These are phyloP conservation scores for Fusarium chaquense DNA, from an alignment of 2,329 filamentous ascomycete genomes.

Conservation along the genomic window DNA sequence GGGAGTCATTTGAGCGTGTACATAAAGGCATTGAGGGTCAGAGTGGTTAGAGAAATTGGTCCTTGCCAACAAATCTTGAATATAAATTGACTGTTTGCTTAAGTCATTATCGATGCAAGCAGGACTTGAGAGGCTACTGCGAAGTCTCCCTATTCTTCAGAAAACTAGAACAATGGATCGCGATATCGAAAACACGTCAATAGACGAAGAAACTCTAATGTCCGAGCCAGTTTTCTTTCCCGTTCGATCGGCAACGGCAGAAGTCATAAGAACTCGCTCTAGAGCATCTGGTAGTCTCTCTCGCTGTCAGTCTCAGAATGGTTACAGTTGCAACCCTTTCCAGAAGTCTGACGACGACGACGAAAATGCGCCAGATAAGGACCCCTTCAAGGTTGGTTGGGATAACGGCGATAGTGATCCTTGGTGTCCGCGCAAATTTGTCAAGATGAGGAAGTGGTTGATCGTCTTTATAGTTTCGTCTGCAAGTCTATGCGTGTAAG, in stretches of 20 bases:
- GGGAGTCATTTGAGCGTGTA: neutral
- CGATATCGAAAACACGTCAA: conserved; percentile 46
- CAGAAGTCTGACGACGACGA: conserved; percentile 13
- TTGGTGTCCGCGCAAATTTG: conserved; percentile 78
- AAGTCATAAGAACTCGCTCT: conserved; percentile 17
- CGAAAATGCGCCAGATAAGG: conserved; percentile 48
- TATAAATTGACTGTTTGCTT: neutral
- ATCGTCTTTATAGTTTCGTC: conserved; percentile 80
- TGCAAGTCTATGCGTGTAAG: conserved; percentile 86
- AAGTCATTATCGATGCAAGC: neutral
- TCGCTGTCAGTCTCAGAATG: conserved; percentile 58
- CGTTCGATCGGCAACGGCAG: conserved; percentile 18
- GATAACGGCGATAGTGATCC: conserved; percentile 79
- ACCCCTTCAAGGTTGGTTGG: conserved; percentile 78
- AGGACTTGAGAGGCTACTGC: neutral
- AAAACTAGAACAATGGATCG: conserved; percentile 35
- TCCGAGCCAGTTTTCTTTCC: conserved; percentile 20
- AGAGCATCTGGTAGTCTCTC: conserved; percentile 24
- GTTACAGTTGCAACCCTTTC: conserved; percentile 55
- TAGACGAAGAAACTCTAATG: conserved; percentile 15
- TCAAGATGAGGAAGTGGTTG: conserved; percentile 77
- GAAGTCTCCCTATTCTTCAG: neutral
- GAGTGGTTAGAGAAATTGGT: neutral
- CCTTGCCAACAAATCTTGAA: neutral
- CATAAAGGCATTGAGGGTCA: conserved; percentile 8